phyloP scores from a whole-genome alignment of 1,284 basidiomycete genomes.

The Cryptococcus floricola region DNA sequence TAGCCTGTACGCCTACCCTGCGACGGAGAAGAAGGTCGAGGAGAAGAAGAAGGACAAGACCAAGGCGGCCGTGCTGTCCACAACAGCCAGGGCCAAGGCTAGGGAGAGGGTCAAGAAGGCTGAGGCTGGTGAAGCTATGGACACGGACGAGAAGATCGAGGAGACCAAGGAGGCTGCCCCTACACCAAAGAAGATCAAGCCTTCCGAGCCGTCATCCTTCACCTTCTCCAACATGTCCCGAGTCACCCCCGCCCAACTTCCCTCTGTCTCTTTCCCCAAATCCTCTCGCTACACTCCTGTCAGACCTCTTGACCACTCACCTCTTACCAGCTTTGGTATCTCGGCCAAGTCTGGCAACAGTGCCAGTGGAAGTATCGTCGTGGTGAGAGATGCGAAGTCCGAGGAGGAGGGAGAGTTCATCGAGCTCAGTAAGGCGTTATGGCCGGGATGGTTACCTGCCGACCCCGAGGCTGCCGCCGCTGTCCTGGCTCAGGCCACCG shows the following conservation, averaged over 20 bases:
- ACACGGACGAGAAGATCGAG: constrained; percentile 57
- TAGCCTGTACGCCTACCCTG: constrained; percentile 83
- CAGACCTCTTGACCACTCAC: constrained; percentile 59
- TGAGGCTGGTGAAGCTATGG: constrained; percentile 69
- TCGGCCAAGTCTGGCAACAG: constrained; percentile 54
- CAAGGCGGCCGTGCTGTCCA: constrained; percentile 86
- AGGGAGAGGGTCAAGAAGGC: constrained; percentile 74
- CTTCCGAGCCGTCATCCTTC: constrained; percentile 71
- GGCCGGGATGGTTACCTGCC: constrained; percentile 49
- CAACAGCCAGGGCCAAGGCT: constrained; percentile 88
- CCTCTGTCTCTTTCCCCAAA: constrained; percentile 71
- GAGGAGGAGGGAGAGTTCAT: constrained; percentile 64
- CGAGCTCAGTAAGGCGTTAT: constrained; percentile 54
- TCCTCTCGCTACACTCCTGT: constrained; percentile 86
- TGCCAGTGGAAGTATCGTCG: constrained; percentile 76
- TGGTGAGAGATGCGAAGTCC: constrained; percentile 66
- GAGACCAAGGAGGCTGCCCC: constrained; percentile 44
- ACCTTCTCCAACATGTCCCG: constrained; percentile 83
- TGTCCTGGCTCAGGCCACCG: constrained; percentile 30
- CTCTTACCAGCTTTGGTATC: constrained; percentile 4
- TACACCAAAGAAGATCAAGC: constrained; percentile 57
- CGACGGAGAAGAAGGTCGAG: constrained; percentile 76
- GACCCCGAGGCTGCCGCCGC: constrained; percentile 28
- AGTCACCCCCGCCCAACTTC: constrained; percentile 84
- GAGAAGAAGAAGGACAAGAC: constrained; percentile 87